These are phyloP conservation scores for Dittrichia graveolens DNA, from an alignment of 129 eudicot species.

Conservation along the genomic window DNA sequence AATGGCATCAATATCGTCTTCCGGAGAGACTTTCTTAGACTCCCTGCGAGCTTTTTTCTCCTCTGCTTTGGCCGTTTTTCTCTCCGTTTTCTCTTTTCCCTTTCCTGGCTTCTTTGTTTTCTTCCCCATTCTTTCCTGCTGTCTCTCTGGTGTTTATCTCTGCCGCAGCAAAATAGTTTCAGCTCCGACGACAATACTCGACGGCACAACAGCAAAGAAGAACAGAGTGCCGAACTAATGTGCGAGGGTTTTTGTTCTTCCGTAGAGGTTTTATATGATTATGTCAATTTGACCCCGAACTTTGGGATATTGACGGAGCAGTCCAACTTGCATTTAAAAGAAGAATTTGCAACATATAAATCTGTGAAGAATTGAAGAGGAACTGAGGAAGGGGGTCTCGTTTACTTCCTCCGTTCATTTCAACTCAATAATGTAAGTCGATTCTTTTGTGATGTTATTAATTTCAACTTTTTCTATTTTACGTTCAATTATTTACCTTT, in stretches of 20 bases:
- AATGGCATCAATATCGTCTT: constrained; percentile 97
- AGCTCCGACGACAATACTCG: not conserved
- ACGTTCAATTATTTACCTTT: too few species aligned
- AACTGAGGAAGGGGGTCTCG: too few species aligned
- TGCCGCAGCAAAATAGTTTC: constrained; percentile 11
- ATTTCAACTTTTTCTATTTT: too few species aligned
- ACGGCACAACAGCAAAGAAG: constrained; percentile 27
- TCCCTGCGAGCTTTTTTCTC: constrained; percentile 84
- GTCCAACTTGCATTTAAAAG: not conserved
- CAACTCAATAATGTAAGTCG: too few species aligned
- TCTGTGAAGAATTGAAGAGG: too few species aligned
- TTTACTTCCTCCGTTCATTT: too few species aligned
- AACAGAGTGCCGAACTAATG: constrained; percentile 4
- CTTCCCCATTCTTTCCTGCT: constrained; percentile 67
- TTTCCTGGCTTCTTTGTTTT: constrained; percentile 93
- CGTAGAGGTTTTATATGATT: constrained; percentile 1
- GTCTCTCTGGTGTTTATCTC: not conserved
- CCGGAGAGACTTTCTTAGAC: constrained; percentile 84
- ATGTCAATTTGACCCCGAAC: constrained; percentile 3
- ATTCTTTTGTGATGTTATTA: too few species aligned
- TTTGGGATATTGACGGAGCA: constrained; percentile 4
- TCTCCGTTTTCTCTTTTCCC: constrained; percentile 95
- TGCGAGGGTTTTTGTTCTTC: constrained; percentile 27
- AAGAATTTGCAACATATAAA: too few species aligned
- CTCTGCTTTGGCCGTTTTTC: constrained; percentile 87